A percentile compares a stretch with the other conserved stretches of the same genome.
Evolutionary conservation across 1,284 basidiomycete species (phyloP).

Genomic region (Ustilago lituana): DNA sequence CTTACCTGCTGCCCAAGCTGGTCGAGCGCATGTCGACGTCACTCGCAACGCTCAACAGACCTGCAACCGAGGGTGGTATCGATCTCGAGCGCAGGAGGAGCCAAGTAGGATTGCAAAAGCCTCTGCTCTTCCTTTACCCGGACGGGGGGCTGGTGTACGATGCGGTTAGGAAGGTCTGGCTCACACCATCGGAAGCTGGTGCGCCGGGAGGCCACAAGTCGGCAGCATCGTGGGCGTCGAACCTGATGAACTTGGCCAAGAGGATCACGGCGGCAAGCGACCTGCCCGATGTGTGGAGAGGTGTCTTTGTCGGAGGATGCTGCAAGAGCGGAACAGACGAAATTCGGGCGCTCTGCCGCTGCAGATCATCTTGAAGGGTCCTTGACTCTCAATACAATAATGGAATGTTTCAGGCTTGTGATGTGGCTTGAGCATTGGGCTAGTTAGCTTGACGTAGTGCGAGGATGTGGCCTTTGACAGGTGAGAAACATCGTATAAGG

Average conservation of each 20-base stretch:
- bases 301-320: slow-evolving; percentile 56
- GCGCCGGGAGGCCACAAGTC: slow-evolving; percentile 20
- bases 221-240: slow-evolving; percentile 41
- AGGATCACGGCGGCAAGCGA: slow-evolving; percentile 10
- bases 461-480: no score
- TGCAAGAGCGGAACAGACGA: slow-evolving; percentile 56
- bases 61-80: slow-evolving; percentile 18
- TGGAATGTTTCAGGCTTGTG: no score
- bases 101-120: slow-evolving; percentile 19
- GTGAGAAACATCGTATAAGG: no score
- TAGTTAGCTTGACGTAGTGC: no score
- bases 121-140: slow-evolving; percentile 60
- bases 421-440: no score
- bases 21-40: slow-evolving; percentile 41
- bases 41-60: slow-evolving; percentile 25
- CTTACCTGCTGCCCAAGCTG: slow-evolving; percentile 42
- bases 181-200: slow-evolving; percentile 24
- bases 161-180: slow-evolving; percentile 47
- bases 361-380: slow-evolving; percentile 11
- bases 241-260: slow-evolving; percentile 43
- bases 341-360: slow-evolving; percentile 43
- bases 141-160: slow-evolving; percentile 63
- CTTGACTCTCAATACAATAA: background rate
- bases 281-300: slow-evolving; percentile 37
- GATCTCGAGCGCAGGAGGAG: slow-evolving; percentile 15